Evolutionary conservation across 2,329 filamentous ascomycete species (phyloP), one percentile per base, ranked within the genome.

Genomic region (Scolecobasidium constrictum): DNA sequence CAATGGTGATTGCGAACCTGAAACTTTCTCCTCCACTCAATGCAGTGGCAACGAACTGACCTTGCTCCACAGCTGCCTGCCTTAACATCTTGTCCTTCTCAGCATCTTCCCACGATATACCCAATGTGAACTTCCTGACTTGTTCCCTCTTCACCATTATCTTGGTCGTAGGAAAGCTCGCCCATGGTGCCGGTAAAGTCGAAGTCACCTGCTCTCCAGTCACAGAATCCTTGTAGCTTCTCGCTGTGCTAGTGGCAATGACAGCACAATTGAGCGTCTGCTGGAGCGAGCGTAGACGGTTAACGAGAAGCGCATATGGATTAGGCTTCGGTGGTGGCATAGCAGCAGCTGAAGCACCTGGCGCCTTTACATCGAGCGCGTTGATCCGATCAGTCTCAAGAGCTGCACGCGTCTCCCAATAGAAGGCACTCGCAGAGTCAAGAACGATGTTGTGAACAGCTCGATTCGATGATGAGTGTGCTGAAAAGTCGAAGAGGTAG

Each of bases 371-470:
- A n/a, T 31, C 17, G 11, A 44, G 42, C 12, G 33, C 35, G n/a
- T 20, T 35, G 18, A 26, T 7, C 12, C 19, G 11, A 6, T 12
- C 16, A 7, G 6, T 18, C 21, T 39, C 37, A 9, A 12, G 16
- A 39, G 69, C 67, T 12, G 66, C 61, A 26, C 66, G 63, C 41
- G 72, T 64, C 49, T 69, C 66, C 69, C 71, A 75, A 57, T 69
- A 64, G 53, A 78, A 80, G 0, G 71, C 61, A 19, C 67, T 71
- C 4, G 69, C 64, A 43, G 71, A 71, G 53, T 77, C 73, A 5
- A 81, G 52, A 18, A 75, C 54, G 12, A 81, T 57, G 22, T 70
- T 60, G 35, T 67, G 64, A 1, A 81, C 50, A 0, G 57, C 54
- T 2, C 70, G 63, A 20, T 64, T 53, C 22, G 59, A 55, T 4